Base-by-base conservation (phyloP, 2,329 filamentous ascomycete species). In the Talaromyces marneffei region DNA sequence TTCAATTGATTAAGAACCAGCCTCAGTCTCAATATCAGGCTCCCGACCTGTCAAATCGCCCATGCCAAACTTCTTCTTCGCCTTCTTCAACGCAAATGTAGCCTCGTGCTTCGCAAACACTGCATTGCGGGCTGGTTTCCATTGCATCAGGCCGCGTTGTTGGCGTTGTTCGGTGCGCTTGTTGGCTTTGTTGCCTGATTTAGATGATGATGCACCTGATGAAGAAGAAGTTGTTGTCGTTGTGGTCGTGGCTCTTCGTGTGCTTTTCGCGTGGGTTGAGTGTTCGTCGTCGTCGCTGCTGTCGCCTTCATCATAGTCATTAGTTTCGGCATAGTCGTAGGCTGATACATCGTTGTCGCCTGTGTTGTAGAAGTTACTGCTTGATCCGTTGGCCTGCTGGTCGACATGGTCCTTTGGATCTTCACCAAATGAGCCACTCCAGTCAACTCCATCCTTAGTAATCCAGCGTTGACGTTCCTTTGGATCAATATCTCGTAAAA, bases 141-240 rank as follows among this genome's bases (percentile, higher is more conserved):
- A 97, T 74, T 97, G 93, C 91, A 97, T 96, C 71, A 96, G 70
- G 0, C 93, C 93, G 10, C 92, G 83, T 67, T 97, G 92, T 77
- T 92, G 91, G 0, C 92, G 85, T 72, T 92, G 88, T 72, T 97
- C 81, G 35, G 73, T 77, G 52, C 76, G 74, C 63, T 73, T 74
- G 57, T 75, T 76, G 10, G 72, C 72, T 63, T 70, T 74, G 35
- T 77, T 73, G 2, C 70, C 70, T 7, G 48, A 40, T 40, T 55
- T 64, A 59, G 54, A 64, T 67, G 59, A 62, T 57, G 33, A 57
- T 59, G 65, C 58, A 42, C 65, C 69, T 23, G 52, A 25, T 57
- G 48, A 52, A 4, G 29, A 44, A 14, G 50, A 14, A 6, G 42
- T 27, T n/a, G 16, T 54, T 65, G 16, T 86, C 82, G 4, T 69